These are phyloP conservation scores for Orbilia javanica DNA, from an alignment of 2,329 filamentous ascomycete species.

Conservation along the genomic window DNA sequence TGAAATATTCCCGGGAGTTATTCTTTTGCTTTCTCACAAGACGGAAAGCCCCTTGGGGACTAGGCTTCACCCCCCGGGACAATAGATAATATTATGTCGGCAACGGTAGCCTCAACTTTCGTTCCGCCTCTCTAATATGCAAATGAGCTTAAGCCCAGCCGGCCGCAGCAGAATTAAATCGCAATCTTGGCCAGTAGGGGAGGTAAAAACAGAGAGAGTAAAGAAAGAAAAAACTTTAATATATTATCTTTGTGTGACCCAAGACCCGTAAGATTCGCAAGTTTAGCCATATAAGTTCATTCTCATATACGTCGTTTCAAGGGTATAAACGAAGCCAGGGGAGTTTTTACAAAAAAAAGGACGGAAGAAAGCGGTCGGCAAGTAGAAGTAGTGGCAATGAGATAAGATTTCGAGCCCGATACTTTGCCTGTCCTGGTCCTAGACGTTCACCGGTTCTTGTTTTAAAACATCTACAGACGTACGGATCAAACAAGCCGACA, in stretches of 20 bases:
- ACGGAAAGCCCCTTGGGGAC: neutral
- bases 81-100: slow-evolving; percentile 18
- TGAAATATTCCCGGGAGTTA: neutral
- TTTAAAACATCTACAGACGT: slow-evolving; percentile 9
- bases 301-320: slow-evolving; percentile 6
- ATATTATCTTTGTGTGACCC: slow-evolving; percentile 8
- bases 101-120: neutral
- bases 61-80: neutral
- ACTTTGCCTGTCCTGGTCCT: neutral
- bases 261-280: slow-evolving; percentile 10
- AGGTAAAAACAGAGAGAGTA: neutral
- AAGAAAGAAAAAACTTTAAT: slow-evolving; percentile 1
- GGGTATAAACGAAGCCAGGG: neutral
- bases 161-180: slow-evolving; percentile 2
- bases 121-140: neutral
- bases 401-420: neutral
- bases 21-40: neutral
- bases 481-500: neutral
- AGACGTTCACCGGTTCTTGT: neutral
- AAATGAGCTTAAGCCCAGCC: neutral
- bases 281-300: neutral
- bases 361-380: neutral
- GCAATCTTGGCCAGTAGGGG: neutral
- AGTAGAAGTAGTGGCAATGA: neutral
- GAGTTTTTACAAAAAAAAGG: neutral